phyloP scores from a whole-genome alignment of 345 rosid species.

The Sonneratia caseolaris region DNA sequence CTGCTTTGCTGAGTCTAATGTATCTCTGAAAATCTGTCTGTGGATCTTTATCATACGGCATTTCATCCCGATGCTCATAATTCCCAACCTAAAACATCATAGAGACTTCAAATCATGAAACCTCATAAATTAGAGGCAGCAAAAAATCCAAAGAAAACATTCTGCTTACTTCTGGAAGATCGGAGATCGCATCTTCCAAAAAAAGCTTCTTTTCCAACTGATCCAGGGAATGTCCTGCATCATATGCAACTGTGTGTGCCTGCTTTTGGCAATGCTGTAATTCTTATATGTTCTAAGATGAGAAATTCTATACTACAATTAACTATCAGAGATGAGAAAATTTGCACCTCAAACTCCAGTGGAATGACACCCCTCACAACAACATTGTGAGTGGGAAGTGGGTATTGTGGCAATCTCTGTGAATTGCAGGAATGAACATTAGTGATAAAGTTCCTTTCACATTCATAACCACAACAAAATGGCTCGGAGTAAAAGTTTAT shows the following conservation, averaged over 20 bases:
- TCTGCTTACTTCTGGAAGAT: slow-evolving; percentile 42
- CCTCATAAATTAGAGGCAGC: neutral
- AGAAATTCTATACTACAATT: neutral
- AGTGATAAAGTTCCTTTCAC: neutral
- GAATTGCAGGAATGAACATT: neutral
- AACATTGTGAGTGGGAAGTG: slow-evolving; percentile 77
- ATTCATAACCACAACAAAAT: slow-evolving; percentile 12
- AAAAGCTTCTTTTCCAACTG: slow-evolving; percentile 28
- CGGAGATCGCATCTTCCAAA: slow-evolving; percentile 45
- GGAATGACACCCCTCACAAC: slow-evolving; percentile 47
- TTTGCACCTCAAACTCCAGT: slow-evolving; percentile 46
- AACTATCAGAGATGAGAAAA: neutral
- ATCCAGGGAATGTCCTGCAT: slow-evolving; percentile 19
- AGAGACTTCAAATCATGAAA: neutral
- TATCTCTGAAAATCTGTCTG: slow-evolving; percentile 17
- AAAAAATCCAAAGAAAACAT: neutral
- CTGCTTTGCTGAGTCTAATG: slow-evolving; percentile 31
- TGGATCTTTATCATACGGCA: neutral
- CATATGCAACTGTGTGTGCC: slow-evolving; percentile 34
- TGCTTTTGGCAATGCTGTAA: slow-evolving; percentile 12
- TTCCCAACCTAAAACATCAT: slow-evolving; percentile 18
- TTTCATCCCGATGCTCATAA: neutral
- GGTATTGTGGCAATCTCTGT: slow-evolving; percentile 69
- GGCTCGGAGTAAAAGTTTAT: neutral
- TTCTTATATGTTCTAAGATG: no score